These are phyloP conservation scores for Tremellales sp. DNA, from an alignment of 1,284 basidiomycete genomes.

Conservation along the genomic window DNA sequence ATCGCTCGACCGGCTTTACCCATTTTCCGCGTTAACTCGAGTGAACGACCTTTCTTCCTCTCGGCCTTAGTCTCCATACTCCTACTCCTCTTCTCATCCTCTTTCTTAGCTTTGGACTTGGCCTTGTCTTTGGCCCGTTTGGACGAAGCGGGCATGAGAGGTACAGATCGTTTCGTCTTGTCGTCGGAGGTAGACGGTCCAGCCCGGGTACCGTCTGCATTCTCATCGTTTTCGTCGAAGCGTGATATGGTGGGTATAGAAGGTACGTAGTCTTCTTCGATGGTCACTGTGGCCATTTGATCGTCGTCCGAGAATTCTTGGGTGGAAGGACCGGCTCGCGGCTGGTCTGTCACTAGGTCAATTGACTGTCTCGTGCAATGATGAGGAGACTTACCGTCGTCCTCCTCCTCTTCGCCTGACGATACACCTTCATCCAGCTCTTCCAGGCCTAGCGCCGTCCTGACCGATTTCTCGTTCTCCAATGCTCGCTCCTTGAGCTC, in stretches of 20 bases:
- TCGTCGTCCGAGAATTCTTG: constrained; percentile 46
- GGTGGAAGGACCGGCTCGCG: constrained; percentile 23
- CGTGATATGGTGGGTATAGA: constrained; percentile 4
- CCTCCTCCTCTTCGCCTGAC: constrained; percentile 2
- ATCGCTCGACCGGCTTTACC: constrained; percentile 41
- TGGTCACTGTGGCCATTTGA: constrained; percentile 47
- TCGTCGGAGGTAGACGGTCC: neutral
- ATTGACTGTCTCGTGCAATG: neutral
- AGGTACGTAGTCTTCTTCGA: constrained; percentile 48
- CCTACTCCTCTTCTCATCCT: constrained; percentile 22
- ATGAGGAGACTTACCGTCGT: constrained; percentile 5
- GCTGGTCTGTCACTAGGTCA: constrained; percentile 13
- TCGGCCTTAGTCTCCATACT: constrained; percentile 46
- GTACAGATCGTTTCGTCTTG: constrained; percentile 15
- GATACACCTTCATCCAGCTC: constrained; percentile 5
- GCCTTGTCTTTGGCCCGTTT: constrained; percentile 24
- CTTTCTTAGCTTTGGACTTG: constrained; percentile 20
- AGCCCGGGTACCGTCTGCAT: neutral
- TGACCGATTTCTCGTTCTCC: constrained; percentile 42
- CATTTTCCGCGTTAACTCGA: constrained; percentile 37
- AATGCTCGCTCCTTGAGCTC: constrained; percentile 40
- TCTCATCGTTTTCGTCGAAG: constrained; percentile 11
- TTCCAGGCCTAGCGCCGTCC: constrained; percentile 43
- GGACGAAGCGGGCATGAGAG: constrained; percentile 39
- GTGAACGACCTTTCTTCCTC: constrained; percentile 41